phyloP scores from a whole-genome alignment of 78 protist genomes.

The Isochrysis galbana region DNA sequence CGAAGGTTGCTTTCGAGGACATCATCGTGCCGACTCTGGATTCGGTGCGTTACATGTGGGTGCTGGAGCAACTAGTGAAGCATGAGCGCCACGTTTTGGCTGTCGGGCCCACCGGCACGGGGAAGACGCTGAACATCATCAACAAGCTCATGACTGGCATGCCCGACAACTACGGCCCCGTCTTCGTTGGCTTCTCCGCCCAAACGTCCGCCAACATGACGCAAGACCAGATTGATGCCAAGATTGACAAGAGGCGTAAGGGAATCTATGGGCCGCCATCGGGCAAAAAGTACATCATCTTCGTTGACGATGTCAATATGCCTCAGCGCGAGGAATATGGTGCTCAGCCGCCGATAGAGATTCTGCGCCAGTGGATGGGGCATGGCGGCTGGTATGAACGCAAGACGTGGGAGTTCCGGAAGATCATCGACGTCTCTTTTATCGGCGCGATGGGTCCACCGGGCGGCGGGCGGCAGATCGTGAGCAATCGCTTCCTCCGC shows the following conservation, averaged over 20 bases:
- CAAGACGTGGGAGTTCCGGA: constrained; percentile 46
- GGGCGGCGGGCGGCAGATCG: constrained; percentile 79
- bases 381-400: constrained; percentile 76
- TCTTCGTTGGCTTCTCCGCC: constrained; percentile 71
- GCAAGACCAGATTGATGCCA: constrained; percentile 73
- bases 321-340: constrained; percentile 76
- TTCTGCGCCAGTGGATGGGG: constrained; percentile 70
- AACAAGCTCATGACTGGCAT: constrained; percentile 29
- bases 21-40: constrained; percentile 63
- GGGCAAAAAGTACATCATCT: constrained; percentile 55
- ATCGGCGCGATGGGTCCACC: constrained; percentile 87
- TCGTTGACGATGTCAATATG: constrained; percentile 91
- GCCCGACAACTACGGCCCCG: constrained; percentile 41
- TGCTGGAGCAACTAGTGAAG: constrained; percentile 21
- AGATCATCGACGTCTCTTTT: constrained; percentile 55
- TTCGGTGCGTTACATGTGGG: constrained; percentile 33
- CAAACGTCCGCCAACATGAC: constrained; percentile 76
- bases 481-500: constrained; percentile 78
- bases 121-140: constrained; percentile 38
- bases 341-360: constrained; percentile 86
- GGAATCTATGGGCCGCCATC: constrained; percentile 69
- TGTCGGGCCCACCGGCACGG: constrained; percentile 61
- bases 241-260: constrained; percentile 56
- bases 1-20: constrained; percentile 11
- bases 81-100: background rate